A percentile compares a stretch with the other conserved stretches of the same genome.
phyloP scores from a whole-genome alignment of 257 asterid genomes.

The Linaria vulgaris region DNA sequence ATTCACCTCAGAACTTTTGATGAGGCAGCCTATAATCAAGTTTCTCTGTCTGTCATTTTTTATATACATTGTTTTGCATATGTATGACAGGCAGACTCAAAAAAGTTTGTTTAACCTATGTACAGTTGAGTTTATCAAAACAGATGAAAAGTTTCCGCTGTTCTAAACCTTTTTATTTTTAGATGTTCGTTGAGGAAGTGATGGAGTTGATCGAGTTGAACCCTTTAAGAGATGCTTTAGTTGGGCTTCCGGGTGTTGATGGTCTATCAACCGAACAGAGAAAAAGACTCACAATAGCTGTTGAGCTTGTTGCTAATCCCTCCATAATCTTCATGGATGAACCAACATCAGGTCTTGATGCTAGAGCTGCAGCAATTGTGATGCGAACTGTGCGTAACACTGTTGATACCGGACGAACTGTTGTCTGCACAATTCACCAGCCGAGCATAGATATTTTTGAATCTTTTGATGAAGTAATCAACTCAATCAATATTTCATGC shows the following conservation, averaged over 20 bases:
- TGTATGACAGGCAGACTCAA: no score
- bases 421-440: conserved; percentile 89
- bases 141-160: not conserved
- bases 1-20: no score
- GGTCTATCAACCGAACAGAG: conserved; percentile 90
- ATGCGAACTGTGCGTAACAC: conserved; percentile 87
- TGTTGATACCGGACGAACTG: conserved; percentile 81
- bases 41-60: no score
- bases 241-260: conserved; percentile 86
- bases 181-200: conserved; percentile 89
- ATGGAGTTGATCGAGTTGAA: conserved; percentile 86
- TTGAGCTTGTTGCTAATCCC: conserved; percentile 87
- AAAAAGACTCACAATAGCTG: conserved; percentile 83
- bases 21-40: no score
- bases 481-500: not conserved
- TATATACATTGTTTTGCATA: no score
- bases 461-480: conserved; percentile 82
- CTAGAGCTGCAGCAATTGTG: conserved; percentile 91
- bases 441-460: conserved; percentile 88
- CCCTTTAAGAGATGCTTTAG: conserved; percentile 57
- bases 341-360: conserved; percentile 89
- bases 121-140: no score
- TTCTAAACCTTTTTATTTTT: not conserved
- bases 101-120: no score
- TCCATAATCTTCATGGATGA: conserved; percentile 94